Evolutionary conservation across 2,329 filamentous ascomycete species (phyloP).

Genomic region (Colletotrichum falcatum): DNA sequence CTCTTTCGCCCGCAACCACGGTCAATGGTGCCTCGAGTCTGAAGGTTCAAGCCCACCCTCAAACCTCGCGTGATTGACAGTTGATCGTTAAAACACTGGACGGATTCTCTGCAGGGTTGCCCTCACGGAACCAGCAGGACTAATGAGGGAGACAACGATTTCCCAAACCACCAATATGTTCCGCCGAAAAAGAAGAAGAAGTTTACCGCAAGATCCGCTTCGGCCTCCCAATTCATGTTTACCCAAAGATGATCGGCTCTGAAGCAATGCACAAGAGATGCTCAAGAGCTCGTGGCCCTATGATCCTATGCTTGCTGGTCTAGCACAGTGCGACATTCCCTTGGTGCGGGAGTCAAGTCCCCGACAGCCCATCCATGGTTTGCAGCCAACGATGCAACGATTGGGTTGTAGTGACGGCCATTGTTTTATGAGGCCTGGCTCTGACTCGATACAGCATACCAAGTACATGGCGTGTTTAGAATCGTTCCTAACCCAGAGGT

Average conservation of each 20-base stretch:
- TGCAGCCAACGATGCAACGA: conserved; percentile 22
- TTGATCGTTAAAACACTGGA: not conserved
- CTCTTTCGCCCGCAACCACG: not conserved
- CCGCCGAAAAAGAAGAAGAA: too few species aligned
- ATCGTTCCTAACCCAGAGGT: conserved; percentile 3
- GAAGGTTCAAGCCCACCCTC: not conserved
- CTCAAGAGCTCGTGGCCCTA: not conserved
- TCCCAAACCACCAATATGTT: conserved; percentile 1
- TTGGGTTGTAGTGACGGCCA: conserved; percentile 24
- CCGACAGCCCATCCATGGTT: conserved; percentile 24
- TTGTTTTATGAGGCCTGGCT: conserved; percentile 28
- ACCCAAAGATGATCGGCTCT: not conserved
- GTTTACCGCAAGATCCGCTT: not conserved
- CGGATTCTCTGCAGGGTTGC: conserved; percentile 4
- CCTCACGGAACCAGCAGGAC: not conserved
- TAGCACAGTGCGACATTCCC: conserved; percentile 23
- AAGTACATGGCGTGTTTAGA: conserved; percentile 20
- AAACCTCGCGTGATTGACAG: not conserved
- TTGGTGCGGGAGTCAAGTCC: conserved; percentile 1
- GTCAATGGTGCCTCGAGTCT: conserved; percentile 6
- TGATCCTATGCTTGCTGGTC: not conserved
- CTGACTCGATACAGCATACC: conserved; percentile 33
- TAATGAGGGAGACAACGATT: not conserved
- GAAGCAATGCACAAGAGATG: not conserved
- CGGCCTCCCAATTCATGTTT: conserved; percentile 9